Conservation (phyloP, 305 asterid species). For the Fraxinus baroniana region DNA sequence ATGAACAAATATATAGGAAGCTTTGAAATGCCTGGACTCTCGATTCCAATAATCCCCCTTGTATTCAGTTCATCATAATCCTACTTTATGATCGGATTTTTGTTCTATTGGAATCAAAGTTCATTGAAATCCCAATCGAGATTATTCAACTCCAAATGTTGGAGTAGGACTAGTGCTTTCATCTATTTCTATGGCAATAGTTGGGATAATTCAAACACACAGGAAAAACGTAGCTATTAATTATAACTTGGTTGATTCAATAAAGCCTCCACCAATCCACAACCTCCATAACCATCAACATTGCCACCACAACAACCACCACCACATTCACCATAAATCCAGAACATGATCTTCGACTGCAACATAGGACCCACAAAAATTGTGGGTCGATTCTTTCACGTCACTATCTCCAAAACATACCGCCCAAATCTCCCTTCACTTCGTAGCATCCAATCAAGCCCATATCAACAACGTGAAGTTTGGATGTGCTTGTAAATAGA, state of each 20-base stretch:
- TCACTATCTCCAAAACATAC: too few relatives aligned
- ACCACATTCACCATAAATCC: too few relatives aligned
- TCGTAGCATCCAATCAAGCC: too few relatives aligned
- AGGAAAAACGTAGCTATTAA: slow-evolving; percentile 44
- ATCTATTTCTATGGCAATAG: slow-evolving; percentile 52
- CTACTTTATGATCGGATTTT: slow-evolving; percentile 56
- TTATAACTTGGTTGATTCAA: slow-evolving; percentile 46
- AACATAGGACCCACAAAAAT: too few relatives aligned
- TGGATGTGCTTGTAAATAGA: too few relatives aligned
- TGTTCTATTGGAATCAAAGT: slow-evolving; percentile 44
- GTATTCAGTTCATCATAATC: slow-evolving; percentile 46
- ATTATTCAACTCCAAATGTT: slow-evolving; percentile 57
- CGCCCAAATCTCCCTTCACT: too few relatives aligned
- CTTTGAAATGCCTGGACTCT: slow-evolving; percentile 58
- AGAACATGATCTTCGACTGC: too few relatives aligned
- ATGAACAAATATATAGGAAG: slow-evolving; percentile 48
- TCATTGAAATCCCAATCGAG: slow-evolving; percentile 63
- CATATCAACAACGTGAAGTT: too few relatives aligned
- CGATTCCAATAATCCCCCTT: slow-evolving; percentile 60
- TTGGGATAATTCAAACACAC: slow-evolving; percentile 50
- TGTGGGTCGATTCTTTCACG: too few relatives aligned
- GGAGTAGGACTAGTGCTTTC: slow-evolving; percentile 64
- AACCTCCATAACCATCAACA: too few relatives aligned
- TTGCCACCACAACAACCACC: too few relatives aligned
- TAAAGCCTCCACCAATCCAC: slow-evolving; percentile 43